Evolutionary conservation across 164 flowering plant species (phyloP).

Genomic region (Berberis vulgaris): DNA sequence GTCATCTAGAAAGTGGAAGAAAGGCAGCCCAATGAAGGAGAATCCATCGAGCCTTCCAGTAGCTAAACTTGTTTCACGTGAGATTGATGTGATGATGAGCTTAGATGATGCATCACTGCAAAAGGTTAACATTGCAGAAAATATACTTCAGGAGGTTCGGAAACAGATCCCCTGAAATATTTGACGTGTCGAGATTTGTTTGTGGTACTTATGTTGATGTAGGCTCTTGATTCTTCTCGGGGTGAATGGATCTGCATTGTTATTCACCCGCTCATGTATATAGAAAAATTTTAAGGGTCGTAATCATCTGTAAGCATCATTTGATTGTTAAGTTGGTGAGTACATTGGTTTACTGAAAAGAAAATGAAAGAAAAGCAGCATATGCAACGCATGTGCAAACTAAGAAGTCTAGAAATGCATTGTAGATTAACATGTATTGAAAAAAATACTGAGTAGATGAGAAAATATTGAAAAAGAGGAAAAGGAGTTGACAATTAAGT

Average conservation of each 20-base stretch:
- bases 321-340: background rate
- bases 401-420: no score
- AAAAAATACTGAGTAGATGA: no score
- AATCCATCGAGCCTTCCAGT: constrained; percentile 78
- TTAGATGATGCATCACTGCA: constrained; percentile 36
- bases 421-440: no score
- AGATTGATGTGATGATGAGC: constrained; percentile 47
- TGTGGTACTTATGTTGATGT: constrained; percentile 78
- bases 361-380: no score
- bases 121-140: constrained; percentile 32
- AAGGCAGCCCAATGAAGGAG: constrained; percentile 42
- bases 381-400: no score
- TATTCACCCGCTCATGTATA: constrained; percentile 49
- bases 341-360: no score
- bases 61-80: constrained; percentile 48
- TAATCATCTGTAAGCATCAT: background rate
- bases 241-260: constrained; percentile 72
- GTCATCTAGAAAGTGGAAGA: constrained; percentile 45
- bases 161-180: constrained; percentile 77
- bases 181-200: constrained; percentile 66
- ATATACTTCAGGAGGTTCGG: constrained; percentile 51
- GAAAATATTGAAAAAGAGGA: no score
- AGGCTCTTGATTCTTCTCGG: constrained; percentile 67
- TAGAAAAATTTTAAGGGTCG: constrained; percentile 3
- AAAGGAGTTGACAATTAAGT: no score